These are phyloP conservation scores for Artemisia argyi DNA, from an alignment of 129 eudicot species.

Conservation along the genomic window DNA sequence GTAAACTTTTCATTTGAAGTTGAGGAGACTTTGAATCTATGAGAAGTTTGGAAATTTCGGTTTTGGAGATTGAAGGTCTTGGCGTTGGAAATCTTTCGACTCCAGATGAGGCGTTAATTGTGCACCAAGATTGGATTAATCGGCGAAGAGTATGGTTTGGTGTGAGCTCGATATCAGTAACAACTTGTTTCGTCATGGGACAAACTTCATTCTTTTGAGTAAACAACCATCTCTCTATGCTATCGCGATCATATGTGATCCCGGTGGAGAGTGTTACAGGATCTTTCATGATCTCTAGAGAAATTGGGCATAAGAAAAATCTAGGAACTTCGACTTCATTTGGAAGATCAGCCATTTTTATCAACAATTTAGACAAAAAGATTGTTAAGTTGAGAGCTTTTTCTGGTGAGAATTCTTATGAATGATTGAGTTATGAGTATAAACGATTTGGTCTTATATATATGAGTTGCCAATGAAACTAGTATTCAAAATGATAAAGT, in stretches of 20 bases:
- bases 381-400: slow-evolving; percentile 24
- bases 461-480: not conserved
- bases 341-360: slow-evolving; percentile 21
- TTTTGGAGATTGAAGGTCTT: slow-evolving; percentile 33
- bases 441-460: slow-evolving; percentile 11
- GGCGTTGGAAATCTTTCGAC: slow-evolving; percentile 65
- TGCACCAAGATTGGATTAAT: slow-evolving; percentile 73
- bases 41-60: slow-evolving; percentile 51
- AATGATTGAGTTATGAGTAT: slow-evolving; percentile 3
- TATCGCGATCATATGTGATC: slow-evolving; percentile 70
- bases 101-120: slow-evolving; percentile 56
- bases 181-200: slow-evolving; percentile 61
- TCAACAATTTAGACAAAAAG: slow-evolving; percentile 2
- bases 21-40: slow-evolving; percentile 41
- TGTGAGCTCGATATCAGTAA: slow-evolving; percentile 44
- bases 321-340: slow-evolving; percentile 52
- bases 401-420: not conserved
- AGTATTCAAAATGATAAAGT: slow-evolving; percentile 25
- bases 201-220: slow-evolving; percentile 39
- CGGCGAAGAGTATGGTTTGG: slow-evolving; percentile 70
- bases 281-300: slow-evolving; percentile 77
- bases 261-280: slow-evolving; percentile 69
- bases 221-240: slow-evolving; percentile 70
- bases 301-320: slow-evolving; percentile 62
- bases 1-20: slow-evolving; percentile 29